These are phyloP conservation scores for Trichoderma afroharzianum DNA, from an alignment of 2,329 filamentous ascomycete genomes.

Conservation along the genomic window DNA sequence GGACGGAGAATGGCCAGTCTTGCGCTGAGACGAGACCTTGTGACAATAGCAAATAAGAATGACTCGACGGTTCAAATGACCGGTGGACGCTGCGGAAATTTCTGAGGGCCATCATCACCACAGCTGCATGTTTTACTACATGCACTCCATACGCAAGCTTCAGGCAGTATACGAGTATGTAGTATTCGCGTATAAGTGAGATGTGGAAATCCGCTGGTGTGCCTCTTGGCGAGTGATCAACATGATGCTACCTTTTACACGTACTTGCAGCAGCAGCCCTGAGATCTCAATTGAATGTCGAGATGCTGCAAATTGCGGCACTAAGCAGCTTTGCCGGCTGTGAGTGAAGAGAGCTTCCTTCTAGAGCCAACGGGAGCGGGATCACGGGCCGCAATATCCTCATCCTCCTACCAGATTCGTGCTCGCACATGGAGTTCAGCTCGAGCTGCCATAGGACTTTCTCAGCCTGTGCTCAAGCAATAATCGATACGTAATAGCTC, in stretches of 20 bases:
- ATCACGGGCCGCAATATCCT: not conserved
- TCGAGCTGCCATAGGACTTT: not conserved
- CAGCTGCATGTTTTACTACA: not conserved
- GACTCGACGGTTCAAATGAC: not conserved
- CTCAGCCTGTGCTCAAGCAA: not conserved
- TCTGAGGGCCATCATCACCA: not conserved
- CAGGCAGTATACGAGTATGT: not conserved
- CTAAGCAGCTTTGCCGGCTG: not conserved
- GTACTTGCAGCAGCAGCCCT: not conserved
- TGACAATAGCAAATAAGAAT: not conserved
- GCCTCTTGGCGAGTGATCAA: not conserved
- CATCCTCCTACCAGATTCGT: not conserved
- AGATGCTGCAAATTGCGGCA: not conserved
- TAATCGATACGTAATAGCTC: conserved; percentile 9
- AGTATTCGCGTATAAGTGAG: not conserved
- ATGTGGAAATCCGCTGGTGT: not conserved
- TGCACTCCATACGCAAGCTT: not conserved
- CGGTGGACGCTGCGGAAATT: not conserved
- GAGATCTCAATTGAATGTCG: not conserved
- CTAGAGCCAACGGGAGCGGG: conserved; percentile 2
- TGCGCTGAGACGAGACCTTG: not conserved
- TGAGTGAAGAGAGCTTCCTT: not conserved
- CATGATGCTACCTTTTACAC: not conserved
- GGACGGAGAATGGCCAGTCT: not conserved
- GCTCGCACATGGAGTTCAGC: not conserved